Evolutionary conservation across 83 land plant genomes (phyloP).

Genomic region (Thuja plicata): DNA sequence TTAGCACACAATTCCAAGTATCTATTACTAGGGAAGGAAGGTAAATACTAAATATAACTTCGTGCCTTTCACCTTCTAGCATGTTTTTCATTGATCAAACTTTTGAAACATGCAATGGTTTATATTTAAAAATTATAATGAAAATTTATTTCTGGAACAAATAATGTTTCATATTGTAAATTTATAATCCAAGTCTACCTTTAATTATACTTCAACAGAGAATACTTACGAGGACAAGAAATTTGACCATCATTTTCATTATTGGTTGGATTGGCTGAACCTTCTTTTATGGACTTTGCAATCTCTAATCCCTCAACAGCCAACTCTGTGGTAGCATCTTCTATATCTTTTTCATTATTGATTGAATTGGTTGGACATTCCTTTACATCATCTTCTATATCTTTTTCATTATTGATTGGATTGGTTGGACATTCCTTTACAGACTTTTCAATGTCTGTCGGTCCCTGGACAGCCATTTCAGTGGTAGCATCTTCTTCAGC

Average conservation of each 20-base stretch:
- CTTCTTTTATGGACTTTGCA: not conserved
- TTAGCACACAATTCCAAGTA: too few species aligned
- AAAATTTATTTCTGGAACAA: not conserved
- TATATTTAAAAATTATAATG: not conserved
- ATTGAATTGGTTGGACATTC: not conserved
- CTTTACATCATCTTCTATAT: slow-evolving; percentile 23
- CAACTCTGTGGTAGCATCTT: slow-evolving; percentile 22
- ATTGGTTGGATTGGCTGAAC: not conserved
- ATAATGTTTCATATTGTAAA: not conserved
- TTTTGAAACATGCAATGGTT: too few species aligned
- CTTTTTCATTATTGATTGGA: not conserved
- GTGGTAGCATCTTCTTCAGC: slow-evolving; percentile 66
- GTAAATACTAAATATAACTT: too few species aligned
- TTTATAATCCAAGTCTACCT: not conserved
- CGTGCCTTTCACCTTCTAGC: too few species aligned
- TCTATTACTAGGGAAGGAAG: too few species aligned
- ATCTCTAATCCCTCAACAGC: not conserved
- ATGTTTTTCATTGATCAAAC: too few species aligned
- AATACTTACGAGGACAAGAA: not conserved
- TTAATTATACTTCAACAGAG: not conserved
- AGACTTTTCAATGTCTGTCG: not conserved
- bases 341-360: slow-evolving; percentile 7
- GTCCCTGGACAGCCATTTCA: not conserved
- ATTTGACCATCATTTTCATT: not conserved
- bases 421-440: not conserved